Evolutionary conservation across 2,329 filamentous ascomycete species (phyloP).

Genomic region (Myriosclerotinia duriaeana): DNA sequence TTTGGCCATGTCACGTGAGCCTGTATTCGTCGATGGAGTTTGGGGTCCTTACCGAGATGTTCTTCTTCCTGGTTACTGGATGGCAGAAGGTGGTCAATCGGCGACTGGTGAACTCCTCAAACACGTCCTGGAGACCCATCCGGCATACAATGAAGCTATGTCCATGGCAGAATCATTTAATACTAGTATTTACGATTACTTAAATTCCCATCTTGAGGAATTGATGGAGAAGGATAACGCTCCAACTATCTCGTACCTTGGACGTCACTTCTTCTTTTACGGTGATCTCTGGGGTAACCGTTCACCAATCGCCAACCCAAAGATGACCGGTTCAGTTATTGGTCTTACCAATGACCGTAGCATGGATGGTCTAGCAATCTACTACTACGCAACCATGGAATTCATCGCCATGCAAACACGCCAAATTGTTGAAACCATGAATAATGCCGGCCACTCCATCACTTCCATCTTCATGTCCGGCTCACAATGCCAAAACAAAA

Average conservation of each 20-base stretch:
- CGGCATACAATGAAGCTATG: slow-evolving; percentile 77
- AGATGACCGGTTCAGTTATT: slow-evolving; percentile 88
- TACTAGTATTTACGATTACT: slow-evolving; percentile 90
- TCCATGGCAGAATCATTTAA: slow-evolving; percentile 79
- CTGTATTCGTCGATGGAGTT: slow-evolving; percentile 91
- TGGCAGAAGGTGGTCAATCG: slow-evolving; percentile 95
- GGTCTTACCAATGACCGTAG: slow-evolving; percentile 85
- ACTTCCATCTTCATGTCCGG: slow-evolving; percentile 98
- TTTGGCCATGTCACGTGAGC: slow-evolving; percentile 88
- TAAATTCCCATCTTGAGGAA: slow-evolving; percentile 82
- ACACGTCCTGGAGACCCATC: slow-evolving; percentile 92
- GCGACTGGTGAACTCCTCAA: slow-evolving; percentile 93
- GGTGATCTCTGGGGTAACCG: slow-evolving; percentile 97
- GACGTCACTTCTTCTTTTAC: slow-evolving; percentile 97
- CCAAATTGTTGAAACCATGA: slow-evolving; percentile 95
- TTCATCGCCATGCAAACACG: slow-evolving; percentile 97
- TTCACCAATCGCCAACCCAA: slow-evolving; percentile 86
- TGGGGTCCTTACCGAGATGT: slow-evolving; percentile 98
- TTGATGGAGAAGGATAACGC: slow-evolving; percentile 68
- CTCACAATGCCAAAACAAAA: slow-evolving; percentile 92
- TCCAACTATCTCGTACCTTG: slow-evolving; percentile 79
- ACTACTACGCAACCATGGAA: slow-evolving; percentile 96
- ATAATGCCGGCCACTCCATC: slow-evolving; percentile 81
- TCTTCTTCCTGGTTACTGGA: slow-evolving; percentile 87
- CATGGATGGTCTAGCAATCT: slow-evolving; percentile 80